These are phyloP conservation scores for Digitaria exilis DNA, from an alignment of 202 grass and related monocot species.

Conservation along the genomic window DNA sequence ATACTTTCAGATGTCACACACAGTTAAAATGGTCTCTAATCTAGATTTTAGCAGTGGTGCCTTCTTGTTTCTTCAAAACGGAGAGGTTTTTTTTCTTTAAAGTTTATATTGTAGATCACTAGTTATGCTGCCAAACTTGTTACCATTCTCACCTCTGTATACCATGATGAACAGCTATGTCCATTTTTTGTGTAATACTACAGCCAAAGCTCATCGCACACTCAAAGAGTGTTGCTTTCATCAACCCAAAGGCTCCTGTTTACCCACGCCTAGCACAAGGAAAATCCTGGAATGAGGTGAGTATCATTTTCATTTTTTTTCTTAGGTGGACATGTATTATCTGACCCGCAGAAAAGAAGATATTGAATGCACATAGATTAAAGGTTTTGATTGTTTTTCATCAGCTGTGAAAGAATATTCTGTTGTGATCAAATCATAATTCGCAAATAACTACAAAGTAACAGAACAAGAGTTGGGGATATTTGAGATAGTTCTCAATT, in stretches of 20 bases:
- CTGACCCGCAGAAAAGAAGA: not conserved
- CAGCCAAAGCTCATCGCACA: conserved; percentile 76
- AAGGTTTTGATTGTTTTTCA: not conserved
- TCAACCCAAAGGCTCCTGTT: conserved; percentile 84
- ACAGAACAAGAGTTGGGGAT: not conserved
- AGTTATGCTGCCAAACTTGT: not conserved
- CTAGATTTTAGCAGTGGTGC: not conserved
- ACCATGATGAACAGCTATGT: not conserved
- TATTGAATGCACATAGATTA: conserved; percentile 2
- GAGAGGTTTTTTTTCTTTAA: not conserved
- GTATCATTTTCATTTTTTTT: conserved; percentile 14
- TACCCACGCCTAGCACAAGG: conserved; percentile 87
- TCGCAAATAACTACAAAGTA: not conserved
- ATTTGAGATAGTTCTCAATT: not conserved
- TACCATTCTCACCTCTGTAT: not conserved
- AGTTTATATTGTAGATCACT: not conserved
- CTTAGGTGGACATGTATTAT: not conserved
- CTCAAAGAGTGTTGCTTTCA: conserved; percentile 71
- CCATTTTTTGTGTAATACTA: conserved; percentile 33
- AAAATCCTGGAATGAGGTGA: conserved; percentile 93
- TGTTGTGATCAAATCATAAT: not conserved
- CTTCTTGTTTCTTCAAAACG: conserved; percentile 19
- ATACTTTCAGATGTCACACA: not conserved
- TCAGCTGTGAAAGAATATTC: not conserved
- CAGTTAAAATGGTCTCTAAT: not conserved